A percentile compares a stretch with the other conserved stretches of the same genome.
Conservation (phyloP, 495 filamentous ascomycete genomes). For the Cercophora newfieldiana region DNA sequence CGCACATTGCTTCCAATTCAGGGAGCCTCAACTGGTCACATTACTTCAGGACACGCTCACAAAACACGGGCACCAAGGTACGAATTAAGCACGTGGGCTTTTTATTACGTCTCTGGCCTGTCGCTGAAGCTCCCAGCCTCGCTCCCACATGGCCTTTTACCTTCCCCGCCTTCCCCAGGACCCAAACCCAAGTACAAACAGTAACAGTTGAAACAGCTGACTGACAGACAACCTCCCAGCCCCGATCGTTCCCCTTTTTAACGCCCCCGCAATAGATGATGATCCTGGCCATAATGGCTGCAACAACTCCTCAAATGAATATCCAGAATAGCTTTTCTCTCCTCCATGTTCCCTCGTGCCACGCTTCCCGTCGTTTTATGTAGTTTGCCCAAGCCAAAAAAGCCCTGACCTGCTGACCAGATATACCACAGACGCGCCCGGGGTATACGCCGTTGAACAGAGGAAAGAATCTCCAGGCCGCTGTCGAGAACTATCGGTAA, state of each 20-base stretch:
- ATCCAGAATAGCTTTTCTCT: slow-evolving; percentile 18
- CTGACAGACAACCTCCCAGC: background rate
- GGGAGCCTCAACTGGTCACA: slow-evolving; percentile 1
- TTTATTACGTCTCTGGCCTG: background rate
- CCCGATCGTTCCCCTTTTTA: background rate
- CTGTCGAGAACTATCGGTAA: background rate
- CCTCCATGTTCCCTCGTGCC: background rate
- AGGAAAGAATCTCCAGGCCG: background rate
- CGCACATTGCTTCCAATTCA: background rate
- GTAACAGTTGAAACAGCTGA: slow-evolving; percentile 10
- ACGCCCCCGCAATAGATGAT: background rate
- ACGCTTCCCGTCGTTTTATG: slow-evolving; percentile 1
- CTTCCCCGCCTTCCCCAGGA: background rate
- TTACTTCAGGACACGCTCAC: background rate
- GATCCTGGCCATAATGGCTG: background rate
- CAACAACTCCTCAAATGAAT: slow-evolving; percentile 7
- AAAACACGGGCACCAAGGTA: background rate
- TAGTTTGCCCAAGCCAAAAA: no score
- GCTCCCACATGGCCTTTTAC: background rate
- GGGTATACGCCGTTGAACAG: background rate
- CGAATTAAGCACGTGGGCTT: background rate
- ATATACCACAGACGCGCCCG: background rate
- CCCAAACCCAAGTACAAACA: background rate
- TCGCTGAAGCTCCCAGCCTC: background rate
- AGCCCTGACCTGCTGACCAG: background rate